phyloP scores from a whole-genome alignment of 495 filamentous ascomycete species.

The Penicillium argentinense region DNA sequence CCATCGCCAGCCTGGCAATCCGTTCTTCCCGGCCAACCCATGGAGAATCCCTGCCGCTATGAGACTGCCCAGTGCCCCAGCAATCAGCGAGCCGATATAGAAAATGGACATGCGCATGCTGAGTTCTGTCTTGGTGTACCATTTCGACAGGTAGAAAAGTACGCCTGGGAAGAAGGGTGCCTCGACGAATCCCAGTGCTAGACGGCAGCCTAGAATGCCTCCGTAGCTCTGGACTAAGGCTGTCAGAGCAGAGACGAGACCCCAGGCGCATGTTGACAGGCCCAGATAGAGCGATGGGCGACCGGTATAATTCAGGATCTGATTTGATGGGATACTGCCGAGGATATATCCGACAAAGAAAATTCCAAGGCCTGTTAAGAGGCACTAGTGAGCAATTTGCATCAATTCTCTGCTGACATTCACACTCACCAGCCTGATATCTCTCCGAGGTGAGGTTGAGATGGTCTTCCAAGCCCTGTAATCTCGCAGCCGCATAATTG shows the following conservation, averaged over 20 bases:
- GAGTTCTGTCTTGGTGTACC: conserved; percentile 56
- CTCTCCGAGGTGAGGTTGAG: conserved; percentile 35
- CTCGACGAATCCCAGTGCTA: conserved; percentile 46
- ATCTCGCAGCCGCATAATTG: conserved; percentile 51
- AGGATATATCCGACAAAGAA: conserved; percentile 52
- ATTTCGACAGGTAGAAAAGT: conserved; percentile 54
- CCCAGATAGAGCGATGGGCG: conserved; percentile 43
- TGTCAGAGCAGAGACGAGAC: conserved; percentile 45
- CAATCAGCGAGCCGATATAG: conserved; percentile 59
- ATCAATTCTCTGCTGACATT: neutral
- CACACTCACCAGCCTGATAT: conserved; percentile 27
- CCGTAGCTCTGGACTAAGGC: conserved; percentile 46
- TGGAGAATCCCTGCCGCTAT: conserved; percentile 51
- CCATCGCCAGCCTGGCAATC: conserved; percentile 46
- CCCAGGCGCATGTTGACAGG: conserved; percentile 52
- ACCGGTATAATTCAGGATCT: conserved; percentile 54
- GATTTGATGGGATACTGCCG: conserved; percentile 54
- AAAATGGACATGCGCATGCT: conserved; percentile 57
- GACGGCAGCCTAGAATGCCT: conserved; percentile 51
- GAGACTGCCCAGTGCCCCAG: conserved; percentile 60
- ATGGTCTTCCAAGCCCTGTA: conserved; percentile 47
- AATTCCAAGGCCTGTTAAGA: conserved; percentile 37
- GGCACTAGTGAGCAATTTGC: neutral
- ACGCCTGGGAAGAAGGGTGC: conserved; percentile 47
- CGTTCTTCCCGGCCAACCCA: conserved; percentile 33